Percentiles rank a stretch among this genome's conserved stretches.
These are phyloP conservation scores for Globisporangium cederbergense DNA, from an alignment of 352 stramenopile species.

Conservation along the genomic window DNA sequence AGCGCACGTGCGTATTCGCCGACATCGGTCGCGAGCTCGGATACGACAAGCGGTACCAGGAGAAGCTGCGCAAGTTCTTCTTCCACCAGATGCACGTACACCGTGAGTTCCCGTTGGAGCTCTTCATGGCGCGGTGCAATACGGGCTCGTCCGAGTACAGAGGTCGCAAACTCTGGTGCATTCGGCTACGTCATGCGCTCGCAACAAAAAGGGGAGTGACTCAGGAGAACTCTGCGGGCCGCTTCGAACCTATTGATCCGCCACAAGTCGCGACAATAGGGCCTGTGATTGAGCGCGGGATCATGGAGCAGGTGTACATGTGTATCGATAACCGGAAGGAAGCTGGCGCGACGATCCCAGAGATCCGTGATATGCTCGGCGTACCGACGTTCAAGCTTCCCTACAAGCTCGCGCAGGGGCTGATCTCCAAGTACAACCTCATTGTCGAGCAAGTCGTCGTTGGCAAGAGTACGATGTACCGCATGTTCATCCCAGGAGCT, in stretches of 20 bases:
- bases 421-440: conserved; percentile 81
- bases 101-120: conserved; percentile 56
- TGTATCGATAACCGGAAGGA: conserved; percentile 49
- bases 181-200: conserved; percentile 42
- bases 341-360: conserved; percentile 66
- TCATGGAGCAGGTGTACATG: conserved; percentile 79
- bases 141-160: conserved; percentile 43
- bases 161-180: conserved; percentile 78
- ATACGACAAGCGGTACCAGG: conserved; percentile 72
- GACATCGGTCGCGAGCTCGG: conserved; percentile 81
- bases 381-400: conserved; percentile 83
- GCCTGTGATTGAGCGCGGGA: conserved; percentile 62
- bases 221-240: conserved; percentile 16
- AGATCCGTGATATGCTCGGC: conserved; percentile 71
- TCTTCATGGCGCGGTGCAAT: conserved; percentile 83
- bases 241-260: conserved; percentile 20
- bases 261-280: conserved; percentile 12
- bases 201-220: neutral
- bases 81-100: conserved; percentile 65
- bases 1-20: conserved; percentile 77
- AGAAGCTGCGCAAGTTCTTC: conserved; percentile 82
- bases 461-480: conserved; percentile 83
- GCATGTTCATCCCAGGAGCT: conserved; percentile 57
- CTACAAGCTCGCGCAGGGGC: conserved; percentile 72
- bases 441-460: conserved; percentile 73